Base-by-base conservation (phyloP, 768 basidiomycete species). In the Rubroboletus pulcherrimus region DNA sequence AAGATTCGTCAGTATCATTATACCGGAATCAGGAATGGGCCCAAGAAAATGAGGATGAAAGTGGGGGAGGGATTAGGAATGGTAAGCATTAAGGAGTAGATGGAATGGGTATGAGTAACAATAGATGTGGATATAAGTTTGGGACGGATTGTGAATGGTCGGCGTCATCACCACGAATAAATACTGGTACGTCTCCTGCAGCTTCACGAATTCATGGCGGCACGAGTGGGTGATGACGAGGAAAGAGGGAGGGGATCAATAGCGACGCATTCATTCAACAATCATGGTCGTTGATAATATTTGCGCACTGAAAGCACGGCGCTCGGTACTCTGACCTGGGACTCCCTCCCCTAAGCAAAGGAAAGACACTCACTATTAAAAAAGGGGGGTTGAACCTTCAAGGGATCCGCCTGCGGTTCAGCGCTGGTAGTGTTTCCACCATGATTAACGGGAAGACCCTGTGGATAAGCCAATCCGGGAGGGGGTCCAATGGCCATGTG, bases 261-360 rank as follows among this genome's bases (percentile, higher is more conserved):
- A 64, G 57, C 48, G 66, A 62, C 46, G 74, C 70, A 75, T 71
- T 67, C 66, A 70, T 70, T 68, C 63, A 63, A 63, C 56, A 64
- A 68, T 89, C 78, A 89, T 77, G 80, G 81, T 70, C 81, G 85
- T 81, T 84, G 78, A 74, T 82, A 82, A 76, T 82, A 76, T 81
- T 85, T 86, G 85, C 86, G 87, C 84, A 87, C 88, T 90, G 86
- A 87, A 89, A 87, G 87, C 78, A 88, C 84, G 86, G 86, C 74
- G 76, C 87, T 90, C 80, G 89, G 87, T 89, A 91, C 85, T 81
- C 81, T 83, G 85, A 78, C 86, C 86, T 75, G 72, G 76, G 77
- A 75, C 74, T 82, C 86, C 88, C 85, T 87, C 87, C 86, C 86
- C 85, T 82, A 70, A 74, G 73, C 72, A 69, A 75, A 73, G 69